A percentile compares a stretch with the other conserved stretches of the same genome.
These are phyloP conservation scores for Xylaria sp. DNA, from an alignment of 2,329 filamentous ascomycete species.

Conservation along the genomic window DNA sequence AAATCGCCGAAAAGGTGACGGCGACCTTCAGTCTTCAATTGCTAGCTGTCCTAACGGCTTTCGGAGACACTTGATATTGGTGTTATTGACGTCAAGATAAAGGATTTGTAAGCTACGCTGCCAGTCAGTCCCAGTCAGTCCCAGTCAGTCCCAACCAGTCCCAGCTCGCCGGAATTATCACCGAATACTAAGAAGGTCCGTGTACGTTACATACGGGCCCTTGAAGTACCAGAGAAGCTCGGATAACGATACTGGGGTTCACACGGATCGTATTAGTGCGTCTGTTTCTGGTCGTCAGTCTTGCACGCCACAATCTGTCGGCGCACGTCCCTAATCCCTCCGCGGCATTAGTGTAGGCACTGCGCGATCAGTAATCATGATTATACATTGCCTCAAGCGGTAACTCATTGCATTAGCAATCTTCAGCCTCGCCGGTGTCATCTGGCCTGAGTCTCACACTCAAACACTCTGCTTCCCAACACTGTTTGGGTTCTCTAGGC, in stretches of 20 bases:
- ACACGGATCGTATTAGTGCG: background rate
- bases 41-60: no score
- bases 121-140: no score
- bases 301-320: conserved; percentile 17
- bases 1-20: background rate
- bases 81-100: no score
- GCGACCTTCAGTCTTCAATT: background rate
- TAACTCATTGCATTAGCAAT: background rate
- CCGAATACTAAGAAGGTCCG: no score
- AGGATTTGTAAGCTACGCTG: no score
- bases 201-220: no score
- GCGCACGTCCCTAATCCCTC: background rate
- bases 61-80: no score
- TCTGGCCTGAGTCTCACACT: background rate
- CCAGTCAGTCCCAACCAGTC: no score
- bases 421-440: conserved; percentile 12
- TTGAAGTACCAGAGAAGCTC: no score
- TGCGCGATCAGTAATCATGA: conserved; percentile 11
- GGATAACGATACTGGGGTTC: background rate
- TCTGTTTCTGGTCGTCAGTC: background rate
- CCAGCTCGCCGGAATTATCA: no score
- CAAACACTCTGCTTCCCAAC: background rate
- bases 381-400: background rate
- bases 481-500: background rate
- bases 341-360: background rate